Conservation (phyloP, 352 stramenopile genomes). For the Aphanomyces euteiches region DNA sequence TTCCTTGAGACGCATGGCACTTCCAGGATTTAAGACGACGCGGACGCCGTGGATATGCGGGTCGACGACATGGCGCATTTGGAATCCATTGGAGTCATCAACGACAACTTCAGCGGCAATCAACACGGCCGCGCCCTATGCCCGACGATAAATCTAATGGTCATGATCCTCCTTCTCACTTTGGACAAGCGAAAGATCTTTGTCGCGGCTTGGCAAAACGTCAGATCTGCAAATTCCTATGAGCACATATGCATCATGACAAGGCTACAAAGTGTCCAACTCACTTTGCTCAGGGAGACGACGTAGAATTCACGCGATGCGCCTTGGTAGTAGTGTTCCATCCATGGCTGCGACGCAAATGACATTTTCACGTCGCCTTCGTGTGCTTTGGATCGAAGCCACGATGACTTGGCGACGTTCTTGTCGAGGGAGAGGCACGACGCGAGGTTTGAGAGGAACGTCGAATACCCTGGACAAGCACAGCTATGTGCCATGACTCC, state of each 20-base stretch:
- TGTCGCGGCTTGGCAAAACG: slow-evolving; percentile 56
- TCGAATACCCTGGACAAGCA: slow-evolving; percentile 70
- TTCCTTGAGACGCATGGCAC: slow-evolving; percentile 67
- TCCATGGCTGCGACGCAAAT: neutral
- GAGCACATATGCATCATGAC: neutral
- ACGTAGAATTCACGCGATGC: slow-evolving; percentile 83
- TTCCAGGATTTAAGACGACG: slow-evolving; percentile 69
- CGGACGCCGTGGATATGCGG: slow-evolving; percentile 58
- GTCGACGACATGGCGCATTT: slow-evolving; percentile 18
- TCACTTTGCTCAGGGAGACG: slow-evolving; percentile 68
- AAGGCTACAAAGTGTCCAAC: neutral
- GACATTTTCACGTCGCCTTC: neutral
- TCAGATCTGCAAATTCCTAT: slow-evolving; percentile 62
- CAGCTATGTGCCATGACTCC: slow-evolving; percentile 74
- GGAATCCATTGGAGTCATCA: slow-evolving; percentile 39
- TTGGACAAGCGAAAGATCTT: slow-evolving; percentile 54
- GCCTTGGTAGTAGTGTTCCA: slow-evolving; percentile 57
- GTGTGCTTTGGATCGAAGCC: neutral
- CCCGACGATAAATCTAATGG: slow-evolving; percentile 23
- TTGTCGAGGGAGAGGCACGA: slow-evolving; percentile 66
- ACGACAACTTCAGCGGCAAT: slow-evolving; percentile 78
- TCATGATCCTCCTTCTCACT: neutral
- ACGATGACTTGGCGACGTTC: neutral
- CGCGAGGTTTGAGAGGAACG: slow-evolving; percentile 80
- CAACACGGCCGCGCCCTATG: slow-evolving; percentile 59